A percentile compares a stretch with the other conserved stretches of the same genome.
Evolutionary conservation across 78 protist genomes (phyloP).

Genomic region (Speleostelium caveatum): DNA sequence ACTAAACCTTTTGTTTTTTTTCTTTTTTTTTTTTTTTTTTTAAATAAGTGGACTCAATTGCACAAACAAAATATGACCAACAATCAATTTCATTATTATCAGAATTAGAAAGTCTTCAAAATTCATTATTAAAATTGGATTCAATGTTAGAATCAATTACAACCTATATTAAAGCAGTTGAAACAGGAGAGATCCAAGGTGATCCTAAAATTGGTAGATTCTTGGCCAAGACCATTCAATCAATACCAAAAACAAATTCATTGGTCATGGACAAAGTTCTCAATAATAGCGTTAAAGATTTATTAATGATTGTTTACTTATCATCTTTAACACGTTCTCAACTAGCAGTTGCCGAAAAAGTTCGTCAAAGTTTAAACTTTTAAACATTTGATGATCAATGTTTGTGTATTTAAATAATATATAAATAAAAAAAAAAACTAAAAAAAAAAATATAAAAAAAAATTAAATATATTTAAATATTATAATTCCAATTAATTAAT

Average conservation of each 20-base stretch:
- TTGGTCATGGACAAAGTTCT: slow-evolving; percentile 77
- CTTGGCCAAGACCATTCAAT: slow-evolving; percentile 71
- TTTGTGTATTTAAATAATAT: too few relatives aligned
- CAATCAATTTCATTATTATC: slow-evolving; percentile 49
- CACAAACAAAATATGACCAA: slow-evolving; percentile 37
- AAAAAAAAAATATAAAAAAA: too few relatives aligned
- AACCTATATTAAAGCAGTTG: slow-evolving; percentile 63
- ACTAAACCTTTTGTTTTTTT: too few relatives aligned
- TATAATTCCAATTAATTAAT: too few relatives aligned
- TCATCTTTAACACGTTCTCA: slow-evolving; percentile 80
- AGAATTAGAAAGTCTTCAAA: slow-evolving; percentile 61
- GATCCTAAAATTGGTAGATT: slow-evolving; percentile 79
- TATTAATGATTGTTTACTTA: slow-evolving; percentile 76
- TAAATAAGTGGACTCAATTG: slow-evolving; percentile 25
- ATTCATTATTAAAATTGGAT: slow-evolving; percentile 50
- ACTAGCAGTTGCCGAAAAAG: slow-evolving; percentile 78
- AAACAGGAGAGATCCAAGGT: slow-evolving; percentile 78
- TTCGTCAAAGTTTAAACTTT: slow-evolving; percentile 69
- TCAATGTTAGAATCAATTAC: slow-evolving; percentile 47
- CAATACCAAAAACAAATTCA: slow-evolving; percentile 69
- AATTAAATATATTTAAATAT: too few relatives aligned
- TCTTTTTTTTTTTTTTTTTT: too few relatives aligned
- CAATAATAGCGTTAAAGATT: slow-evolving; percentile 80
- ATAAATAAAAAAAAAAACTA: too few relatives aligned
- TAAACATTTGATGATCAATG: too few relatives aligned